Percentiles rank a stretch among this genome's conserved stretches.
phyloP scores from a whole-genome alignment of 306 rosid species.

The Pyrus bretschneideri region DNA sequence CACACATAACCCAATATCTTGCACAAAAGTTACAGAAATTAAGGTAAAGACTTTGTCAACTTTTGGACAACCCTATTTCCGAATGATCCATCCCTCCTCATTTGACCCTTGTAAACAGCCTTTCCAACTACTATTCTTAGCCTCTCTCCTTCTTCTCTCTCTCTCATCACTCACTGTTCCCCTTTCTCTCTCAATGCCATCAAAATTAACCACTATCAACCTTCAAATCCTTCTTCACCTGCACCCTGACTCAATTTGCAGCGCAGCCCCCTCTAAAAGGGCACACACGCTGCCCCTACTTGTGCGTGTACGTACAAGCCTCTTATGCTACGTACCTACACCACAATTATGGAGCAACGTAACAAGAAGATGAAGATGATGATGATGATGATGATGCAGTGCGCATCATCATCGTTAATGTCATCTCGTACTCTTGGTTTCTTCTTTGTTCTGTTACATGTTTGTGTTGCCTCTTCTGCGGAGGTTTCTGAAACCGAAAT shows the following conservation, averaged over 20 bases:
- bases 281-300: conserved; percentile 38
- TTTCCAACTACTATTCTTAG: conserved; percentile 37
- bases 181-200: conserved; percentile 17
- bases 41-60: conserved; percentile 42
- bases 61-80: neutral
- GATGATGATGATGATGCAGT: neutral
- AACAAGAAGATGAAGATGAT: neutral
- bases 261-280: conserved; percentile 33
- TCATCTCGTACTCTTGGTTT: neutral
- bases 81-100: neutral
- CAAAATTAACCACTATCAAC: conserved; percentile 26
- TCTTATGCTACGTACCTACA: neutral
- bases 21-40: neutral
- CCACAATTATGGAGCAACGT: conserved; percentile 18
- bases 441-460: neutral
- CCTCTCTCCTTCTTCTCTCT: neutral
- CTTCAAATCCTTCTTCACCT: conserved; percentile 5
- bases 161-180: neutral
- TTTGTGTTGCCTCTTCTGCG: neutral
- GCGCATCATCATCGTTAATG: neutral
- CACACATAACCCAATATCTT: neutral
- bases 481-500: conserved; percentile 21
- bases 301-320: conserved; percentile 32
- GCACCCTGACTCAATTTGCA: conserved; percentile 13
- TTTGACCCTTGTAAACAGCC: conserved; percentile 12